Evolutionary conservation across 352 stramenopile genomes (phyloP).

Genomic region (Globisporangium nagaii): DNA sequence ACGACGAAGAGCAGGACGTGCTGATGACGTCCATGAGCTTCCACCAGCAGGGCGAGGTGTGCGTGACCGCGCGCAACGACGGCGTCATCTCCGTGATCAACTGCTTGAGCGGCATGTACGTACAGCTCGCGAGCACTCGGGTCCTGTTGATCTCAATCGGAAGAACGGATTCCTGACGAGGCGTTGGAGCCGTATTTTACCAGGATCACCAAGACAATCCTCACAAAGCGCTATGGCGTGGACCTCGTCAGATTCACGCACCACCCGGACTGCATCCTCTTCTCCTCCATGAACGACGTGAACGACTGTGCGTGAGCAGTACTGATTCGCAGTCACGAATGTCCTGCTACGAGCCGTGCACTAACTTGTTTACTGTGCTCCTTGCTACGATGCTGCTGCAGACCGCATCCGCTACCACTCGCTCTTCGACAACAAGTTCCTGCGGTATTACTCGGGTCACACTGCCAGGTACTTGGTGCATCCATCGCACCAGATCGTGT

Average conservation of each 20-base stretch:
- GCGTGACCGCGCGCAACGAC: conserved; percentile 70
- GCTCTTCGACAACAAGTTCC: conserved; percentile 87
- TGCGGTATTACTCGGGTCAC: conserved; percentile 83
- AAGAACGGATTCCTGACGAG: too few relatives aligned
- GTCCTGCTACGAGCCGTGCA: background rate
- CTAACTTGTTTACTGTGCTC: too few relatives aligned
- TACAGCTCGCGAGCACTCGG: background rate
- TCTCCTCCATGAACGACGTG: conserved; percentile 65
- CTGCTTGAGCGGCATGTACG: conserved; percentile 75
- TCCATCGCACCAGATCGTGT: too few relatives aligned
- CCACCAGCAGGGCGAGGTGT: conserved; percentile 73
- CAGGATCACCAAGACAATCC: conserved; percentile 82
- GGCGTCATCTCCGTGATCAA: conserved; percentile 79
- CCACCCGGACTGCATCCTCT: conserved; percentile 82
- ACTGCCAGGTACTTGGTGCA: conserved; percentile 45
- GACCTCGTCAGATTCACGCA: conserved; percentile 78
- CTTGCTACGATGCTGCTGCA: conserved; percentile 13
- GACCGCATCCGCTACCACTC: conserved; percentile 85
- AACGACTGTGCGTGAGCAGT: conserved; percentile 51
- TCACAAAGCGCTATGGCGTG: conserved; percentile 80
- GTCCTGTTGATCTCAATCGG: too few relatives aligned
- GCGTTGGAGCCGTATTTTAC: too few relatives aligned
- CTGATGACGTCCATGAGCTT: conserved; percentile 66
- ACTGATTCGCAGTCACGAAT: background rate
- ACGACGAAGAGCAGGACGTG: conserved; percentile 62